Evolutionary conservation across 2,329 filamentous ascomycete genomes (phyloP), one percentile per base, ranked within the genome.

Genomic region (Xylariaceae sp.): DNA sequence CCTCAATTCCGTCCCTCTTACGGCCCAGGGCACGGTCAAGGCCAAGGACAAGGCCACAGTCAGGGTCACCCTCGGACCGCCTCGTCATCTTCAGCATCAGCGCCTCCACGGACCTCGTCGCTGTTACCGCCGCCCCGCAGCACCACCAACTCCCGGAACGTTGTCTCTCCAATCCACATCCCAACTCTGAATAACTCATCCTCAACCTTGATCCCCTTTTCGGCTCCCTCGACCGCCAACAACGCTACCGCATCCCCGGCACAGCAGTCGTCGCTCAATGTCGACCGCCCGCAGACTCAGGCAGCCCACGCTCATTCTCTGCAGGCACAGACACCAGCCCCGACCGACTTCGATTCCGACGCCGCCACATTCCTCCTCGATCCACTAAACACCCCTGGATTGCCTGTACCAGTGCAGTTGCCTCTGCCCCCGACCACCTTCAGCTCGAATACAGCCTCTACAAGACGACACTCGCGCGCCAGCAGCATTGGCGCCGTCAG

Each of bases 401-500:
- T 32, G 12, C 30, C 39, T 37, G 41, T 31, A 30, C 37, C 34
- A 26, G 36, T 34, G 41, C 32, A 19, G 34, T n/a, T n/a, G 36
- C 22, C 35, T 32, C 22, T 37, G 38, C 35, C 16, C 30, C 37
- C 15, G 35, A 32, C 22, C 3, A 31, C 13, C 6, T 11, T 11
- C 22, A 26, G 6, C 22, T 6, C 22, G 22, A 11, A 6, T 26
- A 26, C 22, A 39, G 35, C 34, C 26, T 12, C 38, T 26, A 38
- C 22, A 40, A 45, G 42, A 19, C 44, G 31, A 15, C 50, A 49
- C 38, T 55, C 55, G 42, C 54, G 52, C 34, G 44, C 52, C 7
- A 52, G 47, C 41, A 58, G 56, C 47, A 48, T 50, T 19, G 55
- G 51, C 18, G 51, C 44, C 18, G 42, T 63, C 47, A 68, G 16